These are phyloP conservation scores for Cynara cardunculus DNA, from an alignment of 129 eudicot species.

Conservation along the genomic window DNA sequence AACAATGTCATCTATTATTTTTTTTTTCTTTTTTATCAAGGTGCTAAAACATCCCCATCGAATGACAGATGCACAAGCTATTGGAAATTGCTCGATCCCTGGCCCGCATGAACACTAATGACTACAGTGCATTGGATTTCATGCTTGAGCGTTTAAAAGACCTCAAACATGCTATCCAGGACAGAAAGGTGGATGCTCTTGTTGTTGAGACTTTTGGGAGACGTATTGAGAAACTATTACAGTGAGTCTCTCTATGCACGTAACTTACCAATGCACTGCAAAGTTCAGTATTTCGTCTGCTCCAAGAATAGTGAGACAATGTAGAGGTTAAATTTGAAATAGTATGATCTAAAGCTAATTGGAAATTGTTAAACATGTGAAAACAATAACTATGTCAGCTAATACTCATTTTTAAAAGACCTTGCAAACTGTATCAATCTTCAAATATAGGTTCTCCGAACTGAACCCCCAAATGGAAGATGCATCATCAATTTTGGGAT, in stretches of 20 bases:
- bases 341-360: background rate
- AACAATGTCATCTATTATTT: background rate
- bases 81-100: slow-evolving; percentile 84
- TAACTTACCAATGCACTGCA: background rate
- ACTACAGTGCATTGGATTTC: slow-evolving; percentile 74
- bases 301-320: background rate
- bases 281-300: background rate
- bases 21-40: slow-evolving; percentile 13
- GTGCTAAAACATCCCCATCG: slow-evolving; percentile 20
- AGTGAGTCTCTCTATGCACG: slow-evolving; percentile 50
- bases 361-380: background rate
- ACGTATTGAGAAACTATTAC: slow-evolving; percentile 93
- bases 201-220: slow-evolving; percentile 97
- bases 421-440: background rate
- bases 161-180: slow-evolving; percentile 83
- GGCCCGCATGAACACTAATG: slow-evolving; percentile 55
- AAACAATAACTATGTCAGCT: background rate
- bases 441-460: background rate
- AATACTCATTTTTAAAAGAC: background rate
- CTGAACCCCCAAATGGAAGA: background rate
- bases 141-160: slow-evolving; percentile 77
- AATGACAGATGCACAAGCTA: slow-evolving; percentile 78
- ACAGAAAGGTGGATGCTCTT: slow-evolving; percentile 97
- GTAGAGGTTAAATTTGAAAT: background rate
- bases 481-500: background rate